phyloP scores from a whole-genome alignment of 805 yeast species.

The Ogataea nitratoaversa region DNA sequence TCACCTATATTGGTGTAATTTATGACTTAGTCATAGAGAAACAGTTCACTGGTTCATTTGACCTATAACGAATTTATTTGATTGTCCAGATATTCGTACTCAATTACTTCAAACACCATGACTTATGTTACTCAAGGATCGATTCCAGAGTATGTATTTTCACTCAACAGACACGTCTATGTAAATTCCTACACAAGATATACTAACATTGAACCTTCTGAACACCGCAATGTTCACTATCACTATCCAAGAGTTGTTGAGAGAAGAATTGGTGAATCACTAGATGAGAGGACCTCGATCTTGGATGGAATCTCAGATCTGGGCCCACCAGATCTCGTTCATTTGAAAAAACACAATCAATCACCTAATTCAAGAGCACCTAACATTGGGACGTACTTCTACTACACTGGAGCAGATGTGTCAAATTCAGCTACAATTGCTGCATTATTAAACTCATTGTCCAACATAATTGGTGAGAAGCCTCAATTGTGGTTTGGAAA shows the following conservation, averaged over 20 bases:
- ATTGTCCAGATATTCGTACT: no score
- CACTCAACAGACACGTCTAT: neutral
- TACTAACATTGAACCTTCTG: no score
- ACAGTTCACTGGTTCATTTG: no score
- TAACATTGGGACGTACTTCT: conserved; percentile 67
- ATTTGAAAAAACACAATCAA: conserved; percentile 37
- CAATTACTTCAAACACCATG: conserved; percentile 17
- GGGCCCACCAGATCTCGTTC: conserved; percentile 69
- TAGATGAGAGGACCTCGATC: conserved; percentile 61
- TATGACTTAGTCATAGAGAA: no score
- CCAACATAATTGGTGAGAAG: conserved; percentile 55
- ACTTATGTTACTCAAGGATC: conserved; percentile 51
- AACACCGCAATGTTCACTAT: neutral
- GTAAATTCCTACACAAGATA: no score
- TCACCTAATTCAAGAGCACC: conserved; percentile 31
- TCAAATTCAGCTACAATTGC: conserved; percentile 76
- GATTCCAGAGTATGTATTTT: conserved; percentile 51
- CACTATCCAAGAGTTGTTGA: conserved; percentile 52
- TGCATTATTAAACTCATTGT: conserved; percentile 64
- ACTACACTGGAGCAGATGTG: conserved; percentile 72
- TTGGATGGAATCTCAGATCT: conserved; percentile 56
- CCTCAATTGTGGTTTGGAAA: conserved; percentile 82
- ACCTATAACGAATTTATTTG: no score
- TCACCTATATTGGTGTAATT: no score
- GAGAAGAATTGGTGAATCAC: conserved; percentile 41